Evolutionary conservation across 306 rosid species (phyloP).

Genomic region (Cucumis hystrix): DNA sequence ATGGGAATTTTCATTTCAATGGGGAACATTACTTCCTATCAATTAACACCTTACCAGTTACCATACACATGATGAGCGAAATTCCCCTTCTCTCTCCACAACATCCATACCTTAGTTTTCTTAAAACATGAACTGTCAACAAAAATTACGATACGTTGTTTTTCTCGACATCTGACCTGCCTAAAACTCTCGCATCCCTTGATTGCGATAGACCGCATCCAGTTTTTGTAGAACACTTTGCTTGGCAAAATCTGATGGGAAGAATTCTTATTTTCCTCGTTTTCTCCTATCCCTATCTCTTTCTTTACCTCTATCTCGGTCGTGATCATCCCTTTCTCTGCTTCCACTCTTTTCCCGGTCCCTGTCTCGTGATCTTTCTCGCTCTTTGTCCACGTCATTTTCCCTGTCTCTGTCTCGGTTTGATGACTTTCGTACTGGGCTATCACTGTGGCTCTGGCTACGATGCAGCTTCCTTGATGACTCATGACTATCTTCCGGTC

Average conservation of each 20-base stretch:
- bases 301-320: slow-evolving; percentile 55
- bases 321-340: slow-evolving; percentile 79
- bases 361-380: slow-evolving; percentile 51
- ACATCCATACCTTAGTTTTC: not conserved
- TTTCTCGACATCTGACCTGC: not conserved
- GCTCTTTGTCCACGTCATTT: slow-evolving; percentile 40
- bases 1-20: slow-evolving; percentile 1
- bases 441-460: slow-evolving; percentile 51
- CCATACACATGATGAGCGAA: not conserved
- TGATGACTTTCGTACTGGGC: slow-evolving; percentile 52
- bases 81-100: not conserved
- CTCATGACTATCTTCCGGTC: slow-evolving; percentile 34
- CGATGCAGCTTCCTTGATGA: slow-evolving; percentile 69
- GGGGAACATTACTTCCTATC: not conserved
- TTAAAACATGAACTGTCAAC: not conserved
- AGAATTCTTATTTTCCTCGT: slow-evolving; percentile 32
- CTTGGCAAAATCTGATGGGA: not conserved
- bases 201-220: not conserved
- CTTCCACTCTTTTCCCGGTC: slow-evolving; percentile 82
- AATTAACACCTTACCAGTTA: not conserved
- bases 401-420: slow-evolving; percentile 71
- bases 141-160: not conserved
- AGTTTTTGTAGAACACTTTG: not conserved
- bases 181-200: not conserved
- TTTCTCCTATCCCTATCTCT: slow-evolving; percentile 39